Base-by-base conservation (phyloP, 805 yeast genomes). In the Teunomyces barrocoloradensis region DNA sequence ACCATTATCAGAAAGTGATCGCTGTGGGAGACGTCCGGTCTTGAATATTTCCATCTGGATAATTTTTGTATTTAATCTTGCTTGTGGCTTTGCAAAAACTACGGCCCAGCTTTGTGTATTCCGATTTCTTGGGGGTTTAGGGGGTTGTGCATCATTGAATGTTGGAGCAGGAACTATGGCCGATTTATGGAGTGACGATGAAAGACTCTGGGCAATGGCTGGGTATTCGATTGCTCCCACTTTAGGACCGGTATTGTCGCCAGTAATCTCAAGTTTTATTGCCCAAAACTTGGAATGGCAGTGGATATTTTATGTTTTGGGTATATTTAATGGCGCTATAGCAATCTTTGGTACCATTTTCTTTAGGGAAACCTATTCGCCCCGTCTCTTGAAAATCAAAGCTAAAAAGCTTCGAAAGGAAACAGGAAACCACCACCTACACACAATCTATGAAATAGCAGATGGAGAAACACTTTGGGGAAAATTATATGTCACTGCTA, bases 111-210 rank as follows among this genome's bases (percentile, higher is more conserved):
- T 71, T 50, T 53, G 68, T 48, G 53, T 68, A 9, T 63, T 61
- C 38, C 42, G 75, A 15, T 71, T 71, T 32, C 39, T 66, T 9
- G 68, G 70, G 0, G 75, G 75, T 1, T 55, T 70, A 15, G 66
- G 68, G 46, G 71, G 73, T n/a, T 67, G 69, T 29, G 64, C 69
- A 4, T 63, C 74, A 0, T 53, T 71, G 49, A 68, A 66, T 44
- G 72, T 70, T 1, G 68, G 73, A 12, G 74, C 75, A 9, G 74
- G 73, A 1, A 67, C 68, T 1, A 56, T 70, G 17, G 63, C 69
- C 15, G 75, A 71, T 52, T 56, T 71, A 47, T 69, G 56, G 48
- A 69, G 64, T 32, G 71, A 69, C 25, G 51, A 58, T 23, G 52
- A 56, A 21, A 54, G 75, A 52, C 67, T 65, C 37, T 42, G 55